Conservation (phyloP, 768 basidiomycete genomes). For the Naganishia friedmannii region DNA sequence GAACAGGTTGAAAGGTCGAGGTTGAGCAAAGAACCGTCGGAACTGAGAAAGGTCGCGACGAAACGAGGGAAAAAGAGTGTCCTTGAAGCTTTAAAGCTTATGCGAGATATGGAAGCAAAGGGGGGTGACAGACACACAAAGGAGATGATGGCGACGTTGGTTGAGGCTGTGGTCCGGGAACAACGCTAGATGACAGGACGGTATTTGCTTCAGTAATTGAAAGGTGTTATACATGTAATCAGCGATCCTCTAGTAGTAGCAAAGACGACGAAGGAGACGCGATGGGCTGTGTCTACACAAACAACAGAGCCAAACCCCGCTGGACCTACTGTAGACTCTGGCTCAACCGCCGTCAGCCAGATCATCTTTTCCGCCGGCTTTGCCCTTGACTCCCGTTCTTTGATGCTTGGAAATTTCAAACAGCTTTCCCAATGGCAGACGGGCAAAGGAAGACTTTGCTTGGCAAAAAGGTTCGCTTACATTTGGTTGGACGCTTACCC, state of each 20-base stretch:
- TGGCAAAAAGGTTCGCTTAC: conserved; percentile 8
- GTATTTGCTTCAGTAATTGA: no score
- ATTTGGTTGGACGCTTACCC: not conserved
- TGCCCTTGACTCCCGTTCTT: not conserved
- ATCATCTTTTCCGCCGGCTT: no score
- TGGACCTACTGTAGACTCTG: not conserved
- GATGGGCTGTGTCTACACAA: conserved; percentile 13
- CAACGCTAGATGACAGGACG: not conserved
- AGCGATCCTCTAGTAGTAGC: not conserved
- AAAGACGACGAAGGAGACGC: not conserved
- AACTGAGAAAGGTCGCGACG: not conserved
- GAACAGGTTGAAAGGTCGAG: not conserved
- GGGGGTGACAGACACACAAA: not conserved
- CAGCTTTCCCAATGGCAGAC: not conserved
- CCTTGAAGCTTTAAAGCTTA: conserved; percentile 18
- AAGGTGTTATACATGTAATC: conserved; percentile 1
- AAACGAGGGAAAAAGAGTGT: not conserved
- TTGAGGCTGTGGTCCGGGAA: conserved; percentile 16
- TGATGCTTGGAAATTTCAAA: not conserved
- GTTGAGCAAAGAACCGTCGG: not conserved
- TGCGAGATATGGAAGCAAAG: not conserved
- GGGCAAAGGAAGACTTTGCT: conserved; percentile 20
- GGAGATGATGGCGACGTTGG: not conserved
- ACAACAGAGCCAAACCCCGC: not conserved
- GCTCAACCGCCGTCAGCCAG: not conserved